Conservation (phyloP, 2,329 filamentous ascomycete species). For the Alternaria angustiovoidea region DNA sequence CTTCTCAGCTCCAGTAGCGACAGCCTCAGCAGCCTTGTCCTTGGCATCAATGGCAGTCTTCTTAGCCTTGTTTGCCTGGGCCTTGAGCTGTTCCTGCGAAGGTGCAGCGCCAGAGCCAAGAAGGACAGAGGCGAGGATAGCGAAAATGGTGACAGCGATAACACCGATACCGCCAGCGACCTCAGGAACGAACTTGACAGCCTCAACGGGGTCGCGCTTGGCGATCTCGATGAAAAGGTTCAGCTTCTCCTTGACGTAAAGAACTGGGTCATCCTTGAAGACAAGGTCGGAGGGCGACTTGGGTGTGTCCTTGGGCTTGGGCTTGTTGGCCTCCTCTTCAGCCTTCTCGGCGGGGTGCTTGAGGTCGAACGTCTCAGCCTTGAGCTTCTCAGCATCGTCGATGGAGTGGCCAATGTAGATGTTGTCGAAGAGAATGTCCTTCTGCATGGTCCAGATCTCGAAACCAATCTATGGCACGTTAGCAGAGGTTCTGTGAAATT, state of each 20-base stretch:
- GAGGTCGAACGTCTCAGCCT: constrained; percentile 86
- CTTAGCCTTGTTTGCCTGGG: constrained; percentile 79
- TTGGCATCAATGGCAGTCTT: constrained; percentile 70
- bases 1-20: constrained; percentile 72
- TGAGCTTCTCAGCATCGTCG: constrained; percentile 88
- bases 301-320: constrained; percentile 72
- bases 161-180: constrained; percentile 82
- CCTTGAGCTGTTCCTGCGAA: constrained; percentile 72
- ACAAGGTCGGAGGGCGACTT: constrained; percentile 78
- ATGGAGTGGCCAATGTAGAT: constrained; percentile 99
- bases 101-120: constrained; percentile 69
- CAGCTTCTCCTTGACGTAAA: constrained; percentile 89
- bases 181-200: constrained; percentile 89
- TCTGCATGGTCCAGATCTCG: constrained; percentile 99
- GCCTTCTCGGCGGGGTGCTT: constrained; percentile 87
- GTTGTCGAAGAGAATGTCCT: constrained; percentile 98
- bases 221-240: constrained; percentile 88
- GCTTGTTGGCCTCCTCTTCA: constrained; percentile 79
- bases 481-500: constrained; percentile 13
- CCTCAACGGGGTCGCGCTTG: constrained; percentile 82
- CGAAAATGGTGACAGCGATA: constrained; percentile 72
- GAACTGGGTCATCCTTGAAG: constrained; percentile 90
- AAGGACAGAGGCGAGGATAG: constrained; percentile 73
- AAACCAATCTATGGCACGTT: constrained; percentile 78
- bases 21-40: constrained; percentile 74